A percentile compares a stretch with the other conserved stretches of the same genome.
Evolutionary conservation across 306 rosid genomes (phyloP).

Genomic region (Medicago ruthenica): DNA sequence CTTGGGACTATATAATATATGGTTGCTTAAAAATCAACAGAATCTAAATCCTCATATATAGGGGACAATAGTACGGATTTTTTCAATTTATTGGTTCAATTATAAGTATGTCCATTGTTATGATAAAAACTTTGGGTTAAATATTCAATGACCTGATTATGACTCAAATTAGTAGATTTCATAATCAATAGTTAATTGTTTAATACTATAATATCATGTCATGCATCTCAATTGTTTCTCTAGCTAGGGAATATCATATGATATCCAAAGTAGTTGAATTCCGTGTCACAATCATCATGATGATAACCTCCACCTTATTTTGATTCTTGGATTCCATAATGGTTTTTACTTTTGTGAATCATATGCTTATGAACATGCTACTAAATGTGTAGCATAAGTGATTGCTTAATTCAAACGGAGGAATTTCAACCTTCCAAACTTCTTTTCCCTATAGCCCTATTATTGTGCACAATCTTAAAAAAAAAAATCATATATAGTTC

Average conservation of each 20-base stretch:
- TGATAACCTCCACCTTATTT: conserved; percentile 50
- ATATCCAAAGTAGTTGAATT: conserved; percentile 49
- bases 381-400: conserved; percentile 44
- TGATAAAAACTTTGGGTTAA: conserved; percentile 42
- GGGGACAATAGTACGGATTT: conserved; percentile 40
- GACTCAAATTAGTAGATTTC: conserved; percentile 35
- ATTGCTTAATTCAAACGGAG: conserved; percentile 38
- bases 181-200: conserved; percentile 26
- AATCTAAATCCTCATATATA: conserved; percentile 32
- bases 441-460: conserved; percentile 7
- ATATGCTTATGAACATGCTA: conserved; percentile 47
- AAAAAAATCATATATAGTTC: neutral
- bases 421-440: conserved; percentile 43
- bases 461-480: neutral
- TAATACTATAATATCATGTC: neutral
- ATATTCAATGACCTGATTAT: conserved; percentile 47
- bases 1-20: conserved; percentile 32
- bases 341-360: conserved; percentile 45
- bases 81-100: conserved; percentile 34
- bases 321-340: conserved; percentile 43
- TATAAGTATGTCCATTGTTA: conserved; percentile 25
- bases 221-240: conserved; percentile 32
- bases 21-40: conserved; percentile 39
- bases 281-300: conserved; percentile 52
- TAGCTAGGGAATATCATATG: conserved; percentile 42